These are phyloP conservation scores for Backusella australiensis DNA, from an alignment of 192 early-diverging fungal genomes.

Conservation along the genomic window DNA sequence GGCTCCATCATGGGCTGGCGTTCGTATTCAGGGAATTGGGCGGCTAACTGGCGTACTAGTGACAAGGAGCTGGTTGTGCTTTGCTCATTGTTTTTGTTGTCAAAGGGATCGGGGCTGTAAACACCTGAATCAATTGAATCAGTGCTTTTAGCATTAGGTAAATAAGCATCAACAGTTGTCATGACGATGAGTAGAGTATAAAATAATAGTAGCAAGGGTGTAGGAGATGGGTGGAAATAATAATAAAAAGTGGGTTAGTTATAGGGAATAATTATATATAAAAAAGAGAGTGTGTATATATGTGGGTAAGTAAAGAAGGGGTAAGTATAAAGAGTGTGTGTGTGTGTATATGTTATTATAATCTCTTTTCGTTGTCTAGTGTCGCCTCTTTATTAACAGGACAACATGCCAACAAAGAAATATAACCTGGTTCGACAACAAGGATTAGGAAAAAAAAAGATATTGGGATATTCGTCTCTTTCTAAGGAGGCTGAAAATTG, in stretches of 20 bases:
- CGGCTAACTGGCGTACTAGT: constrained; percentile 26
- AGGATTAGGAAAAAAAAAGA: neutral
- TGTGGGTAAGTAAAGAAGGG: neutral
- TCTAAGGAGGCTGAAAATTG: too few relatives aligned
- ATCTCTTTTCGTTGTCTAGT: neutral
- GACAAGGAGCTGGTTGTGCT: constrained; percentile 15
- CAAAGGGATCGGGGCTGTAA: constrained; percentile 7
- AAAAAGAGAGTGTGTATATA: too few relatives aligned
- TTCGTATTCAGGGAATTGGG: constrained; percentile 34
- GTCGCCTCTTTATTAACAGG: neutral
- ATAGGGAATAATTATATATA: too few relatives aligned
- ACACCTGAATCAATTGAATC: constrained; percentile 17
- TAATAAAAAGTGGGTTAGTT: too few relatives aligned
- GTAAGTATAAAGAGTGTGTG: neutral
- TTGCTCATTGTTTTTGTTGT: constrained; percentile 14
- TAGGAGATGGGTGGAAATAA: neutral
- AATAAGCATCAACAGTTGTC: neutral
- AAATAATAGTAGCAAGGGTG: neutral
- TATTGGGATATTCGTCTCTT: neutral
- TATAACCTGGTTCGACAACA: neutral
- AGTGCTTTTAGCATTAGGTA: constrained; percentile 7
- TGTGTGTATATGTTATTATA: neutral
- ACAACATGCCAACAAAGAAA: neutral
- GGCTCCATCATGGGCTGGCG: constrained; percentile 23
- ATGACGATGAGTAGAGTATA: neutral